Conservation (phyloP, 1,284 basidiomycete genomes). For the Papiliotrema nemorosa region DNA sequence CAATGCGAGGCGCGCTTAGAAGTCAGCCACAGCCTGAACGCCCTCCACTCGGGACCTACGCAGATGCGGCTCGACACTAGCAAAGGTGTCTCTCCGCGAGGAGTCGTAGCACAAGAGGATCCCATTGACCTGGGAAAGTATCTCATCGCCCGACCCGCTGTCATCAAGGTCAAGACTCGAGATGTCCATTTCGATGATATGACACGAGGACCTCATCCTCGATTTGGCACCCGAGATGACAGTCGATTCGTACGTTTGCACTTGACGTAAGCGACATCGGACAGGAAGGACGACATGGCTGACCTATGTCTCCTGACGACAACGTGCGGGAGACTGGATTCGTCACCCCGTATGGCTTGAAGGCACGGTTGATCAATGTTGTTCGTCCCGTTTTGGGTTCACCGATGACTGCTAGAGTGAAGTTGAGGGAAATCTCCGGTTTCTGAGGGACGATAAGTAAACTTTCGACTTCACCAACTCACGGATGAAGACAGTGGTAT, state of each 20-base stretch:
- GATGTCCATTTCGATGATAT: constrained; percentile 44
- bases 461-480: too few species aligned
- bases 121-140: constrained; percentile 32
- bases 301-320: neutral
- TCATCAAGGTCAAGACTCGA: constrained; percentile 15
- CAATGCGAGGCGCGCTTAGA: constrained; percentile 11
- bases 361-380: constrained; percentile 38
- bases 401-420: constrained; percentile 44
- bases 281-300: constrained; percentile 11
- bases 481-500: neutral
- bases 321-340: constrained; percentile 15
- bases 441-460: neutral
- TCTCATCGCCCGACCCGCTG: constrained; percentile 24
- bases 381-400: constrained; percentile 43
- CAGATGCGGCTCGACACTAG: constrained; percentile 31
- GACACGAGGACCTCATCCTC: constrained; percentile 29
- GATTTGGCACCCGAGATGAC: constrained; percentile 39
- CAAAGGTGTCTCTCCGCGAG: constrained; percentile 25
- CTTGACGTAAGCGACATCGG: constrained; percentile 10
- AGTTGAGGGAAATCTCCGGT: constrained; percentile 16
- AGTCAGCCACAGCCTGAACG: too few species aligned
- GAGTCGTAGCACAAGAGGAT: constrained; percentile 48
- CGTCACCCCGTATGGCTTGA: constrained; percentile 39
- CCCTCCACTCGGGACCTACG: constrained; percentile 39
- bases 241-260: constrained; percentile 32